phyloP scores from a whole-genome alignment of 768 basidiomycete species.

The Clitopilus passeckerianus region DNA sequence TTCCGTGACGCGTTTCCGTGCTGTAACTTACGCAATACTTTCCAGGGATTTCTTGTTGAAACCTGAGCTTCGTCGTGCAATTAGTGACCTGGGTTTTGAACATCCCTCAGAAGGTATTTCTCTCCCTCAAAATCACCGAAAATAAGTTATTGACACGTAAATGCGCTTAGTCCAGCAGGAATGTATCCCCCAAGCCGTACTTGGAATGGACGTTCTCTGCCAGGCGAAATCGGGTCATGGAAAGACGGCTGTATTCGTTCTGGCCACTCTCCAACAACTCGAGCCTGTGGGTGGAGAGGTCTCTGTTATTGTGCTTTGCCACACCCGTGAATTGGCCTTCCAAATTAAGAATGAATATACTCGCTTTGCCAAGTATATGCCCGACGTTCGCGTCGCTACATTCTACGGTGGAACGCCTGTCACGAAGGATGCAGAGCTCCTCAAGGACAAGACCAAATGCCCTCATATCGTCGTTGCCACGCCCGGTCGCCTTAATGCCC shows the following conservation, averaged over 20 bases:
- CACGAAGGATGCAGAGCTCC: conserved; percentile 86
- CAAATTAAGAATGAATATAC: conserved; percentile 99
- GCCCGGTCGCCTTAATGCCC: conserved; percentile 94
- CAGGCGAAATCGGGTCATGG: conserved; percentile 99
- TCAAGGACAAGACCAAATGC: conserved; percentile 95
- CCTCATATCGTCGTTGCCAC: conserved; percentile 99
- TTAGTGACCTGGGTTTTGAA: conserved; percentile 99
- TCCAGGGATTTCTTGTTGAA: conserved; percentile 94
- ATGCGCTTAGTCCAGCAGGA: conserved; percentile 91
- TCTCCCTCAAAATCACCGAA: neutral
- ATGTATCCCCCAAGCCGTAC: conserved; percentile 98
- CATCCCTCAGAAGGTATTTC: conserved; percentile 94
- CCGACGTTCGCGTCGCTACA: conserved; percentile 93
- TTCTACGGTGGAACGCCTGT: conserved; percentile 98
- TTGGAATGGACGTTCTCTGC: conserved; percentile 99
- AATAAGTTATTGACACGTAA: neutral
- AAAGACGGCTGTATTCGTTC: conserved; percentile 98
- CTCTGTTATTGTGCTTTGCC: conserved; percentile 95
- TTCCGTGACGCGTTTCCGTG: neutral
- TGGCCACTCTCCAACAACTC: conserved; percentile 95
- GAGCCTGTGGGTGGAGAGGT: conserved; percentile 99
- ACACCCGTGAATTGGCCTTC: conserved; percentile 98
- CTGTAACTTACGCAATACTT: conserved; percentile 9
- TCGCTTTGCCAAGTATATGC: conserved; percentile 99
- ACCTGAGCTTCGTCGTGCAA: conserved; percentile 93